A percentile compares a stretch with the other conserved stretches of the same genome.
Conservation (phyloP, 257 asterid species). For the Ligustrum vulgare region DNA sequence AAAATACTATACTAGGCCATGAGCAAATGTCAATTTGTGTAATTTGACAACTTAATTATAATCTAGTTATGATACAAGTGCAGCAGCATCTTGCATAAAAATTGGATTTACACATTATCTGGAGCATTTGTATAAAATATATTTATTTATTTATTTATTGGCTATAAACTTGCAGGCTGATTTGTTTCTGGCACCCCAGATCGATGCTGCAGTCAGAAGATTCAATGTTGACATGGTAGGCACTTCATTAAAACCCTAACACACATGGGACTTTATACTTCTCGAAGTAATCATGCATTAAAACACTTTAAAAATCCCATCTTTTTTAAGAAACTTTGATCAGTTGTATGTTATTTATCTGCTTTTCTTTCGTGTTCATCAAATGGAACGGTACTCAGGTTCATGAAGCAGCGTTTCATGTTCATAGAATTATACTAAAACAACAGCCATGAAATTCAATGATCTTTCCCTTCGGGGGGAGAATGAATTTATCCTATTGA, state of each 20-base stretch:
- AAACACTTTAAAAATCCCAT: background rate
- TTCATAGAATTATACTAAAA: background rate
- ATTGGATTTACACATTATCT: background rate
- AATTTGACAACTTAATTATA: background rate
- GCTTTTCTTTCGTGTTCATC: background rate
- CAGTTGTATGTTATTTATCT: background rate
- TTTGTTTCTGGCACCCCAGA: slow-evolving; percentile 75
- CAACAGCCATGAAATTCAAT: background rate
- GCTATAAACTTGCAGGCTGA: slow-evolving; percentile 60
- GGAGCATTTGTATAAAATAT: too few relatives aligned
- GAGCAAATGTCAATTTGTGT: background rate
- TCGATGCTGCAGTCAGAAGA: slow-evolving; percentile 52
- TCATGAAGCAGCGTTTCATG: background rate
- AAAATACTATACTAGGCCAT: background rate
- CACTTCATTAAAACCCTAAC: slow-evolving; percentile 5
- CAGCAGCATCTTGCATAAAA: background rate
- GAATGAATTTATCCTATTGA: background rate
- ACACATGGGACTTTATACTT: background rate
- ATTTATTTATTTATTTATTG: slow-evolving; percentile 11
- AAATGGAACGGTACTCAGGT: background rate
- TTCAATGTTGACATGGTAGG: slow-evolving; percentile 61
- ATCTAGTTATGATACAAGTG: background rate
- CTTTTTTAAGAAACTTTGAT: slow-evolving; percentile 15
- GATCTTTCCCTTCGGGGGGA: background rate
- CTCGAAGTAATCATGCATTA: background rate